Evolutionary conservation across 2,329 filamentous ascomycete genomes (phyloP).

Genomic region (Aspergillus awamori): DNA sequence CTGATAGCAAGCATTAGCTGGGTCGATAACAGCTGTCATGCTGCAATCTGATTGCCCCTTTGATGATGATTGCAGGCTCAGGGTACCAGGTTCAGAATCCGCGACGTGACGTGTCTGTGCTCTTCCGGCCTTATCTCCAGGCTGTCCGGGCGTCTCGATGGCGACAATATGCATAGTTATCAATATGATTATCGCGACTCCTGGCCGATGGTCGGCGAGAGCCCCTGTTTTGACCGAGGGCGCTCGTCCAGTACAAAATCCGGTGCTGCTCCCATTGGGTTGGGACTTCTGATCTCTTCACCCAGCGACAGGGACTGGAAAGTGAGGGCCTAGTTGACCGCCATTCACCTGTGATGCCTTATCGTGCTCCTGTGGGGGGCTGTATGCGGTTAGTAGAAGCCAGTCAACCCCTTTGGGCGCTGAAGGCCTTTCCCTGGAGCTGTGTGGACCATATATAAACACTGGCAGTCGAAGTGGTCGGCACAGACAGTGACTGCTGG

Average conservation of each 20-base stretch:
- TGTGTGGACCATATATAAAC: background rate
- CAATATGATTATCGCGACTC: slow-evolving; percentile 4
- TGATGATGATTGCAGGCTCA: background rate
- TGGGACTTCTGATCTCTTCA: background rate
- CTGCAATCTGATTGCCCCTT: background rate
- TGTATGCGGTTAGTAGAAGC: background rate
- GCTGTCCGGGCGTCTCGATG: background rate
- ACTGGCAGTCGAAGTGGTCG: background rate
- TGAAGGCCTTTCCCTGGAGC: background rate
- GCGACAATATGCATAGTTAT: slow-evolving; percentile 2
- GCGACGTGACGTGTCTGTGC: background rate
- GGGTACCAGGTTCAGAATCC: background rate
- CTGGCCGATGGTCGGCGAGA: slow-evolving; percentile 11
- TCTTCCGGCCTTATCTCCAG: slow-evolving; percentile 6
- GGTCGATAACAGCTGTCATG: background rate
- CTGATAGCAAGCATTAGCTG: background rate
- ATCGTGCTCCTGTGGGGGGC: slow-evolving; percentile 26
- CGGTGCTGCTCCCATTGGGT: slow-evolving; percentile 9
- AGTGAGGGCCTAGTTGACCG: slow-evolving; percentile 8
- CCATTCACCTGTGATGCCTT: slow-evolving; percentile 28
- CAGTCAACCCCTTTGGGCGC: background rate
- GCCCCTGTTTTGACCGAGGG: background rate
- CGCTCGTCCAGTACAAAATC: slow-evolving; percentile 8
- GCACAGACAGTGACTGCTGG: background rate
- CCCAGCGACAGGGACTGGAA: background rate